A percentile compares a stretch with the other conserved stretches of the same genome.
phyloP scores from a whole-genome alignment of 148 eudicot genomes.

The Camellia lanceoleosa region DNA sequence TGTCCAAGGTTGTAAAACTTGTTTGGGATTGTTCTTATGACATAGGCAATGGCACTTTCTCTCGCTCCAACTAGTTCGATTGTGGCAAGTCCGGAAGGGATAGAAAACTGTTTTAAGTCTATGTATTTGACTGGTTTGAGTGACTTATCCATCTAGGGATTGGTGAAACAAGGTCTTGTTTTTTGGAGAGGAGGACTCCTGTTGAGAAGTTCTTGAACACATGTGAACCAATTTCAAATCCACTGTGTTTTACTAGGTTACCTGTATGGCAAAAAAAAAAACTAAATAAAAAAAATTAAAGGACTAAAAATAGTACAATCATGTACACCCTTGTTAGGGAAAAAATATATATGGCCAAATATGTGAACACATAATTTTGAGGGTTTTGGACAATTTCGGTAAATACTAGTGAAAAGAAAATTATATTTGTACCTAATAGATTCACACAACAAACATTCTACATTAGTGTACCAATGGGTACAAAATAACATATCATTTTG shows the following conservation, averaged over 20 bases:
- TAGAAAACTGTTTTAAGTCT: slow-evolving; percentile 60
- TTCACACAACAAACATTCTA: too few species aligned
- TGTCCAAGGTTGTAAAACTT: slow-evolving; percentile 43
- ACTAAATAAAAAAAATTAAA: neutral
- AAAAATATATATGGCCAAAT: too few species aligned
- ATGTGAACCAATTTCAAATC: slow-evolving; percentile 71
- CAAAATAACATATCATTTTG: too few species aligned
- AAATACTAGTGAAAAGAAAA: too few species aligned
- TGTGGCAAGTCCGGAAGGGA: slow-evolving; percentile 55
- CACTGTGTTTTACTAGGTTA: slow-evolving; percentile 71
- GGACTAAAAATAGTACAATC: too few species aligned
- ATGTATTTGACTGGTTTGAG: slow-evolving; percentile 77
- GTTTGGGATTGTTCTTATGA: slow-evolving; percentile 34
- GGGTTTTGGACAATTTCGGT: too few species aligned
- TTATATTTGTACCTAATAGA: too few species aligned
- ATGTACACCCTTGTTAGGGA: too few species aligned
- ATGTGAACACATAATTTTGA: too few species aligned
- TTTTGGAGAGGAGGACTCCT: slow-evolving; percentile 70
- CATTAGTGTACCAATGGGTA: too few species aligned
- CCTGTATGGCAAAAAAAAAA: slow-evolving; percentile 25
- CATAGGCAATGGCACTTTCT: slow-evolving; percentile 72
- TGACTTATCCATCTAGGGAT: slow-evolving; percentile 78
- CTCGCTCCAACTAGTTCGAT: slow-evolving; percentile 67
- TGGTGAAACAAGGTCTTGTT: slow-evolving; percentile 49
- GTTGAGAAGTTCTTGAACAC: slow-evolving; percentile 65